These are phyloP conservation scores for Vigna unguiculata DNA, from an alignment of 306 rosid genomes.

Conservation along the genomic window DNA sequence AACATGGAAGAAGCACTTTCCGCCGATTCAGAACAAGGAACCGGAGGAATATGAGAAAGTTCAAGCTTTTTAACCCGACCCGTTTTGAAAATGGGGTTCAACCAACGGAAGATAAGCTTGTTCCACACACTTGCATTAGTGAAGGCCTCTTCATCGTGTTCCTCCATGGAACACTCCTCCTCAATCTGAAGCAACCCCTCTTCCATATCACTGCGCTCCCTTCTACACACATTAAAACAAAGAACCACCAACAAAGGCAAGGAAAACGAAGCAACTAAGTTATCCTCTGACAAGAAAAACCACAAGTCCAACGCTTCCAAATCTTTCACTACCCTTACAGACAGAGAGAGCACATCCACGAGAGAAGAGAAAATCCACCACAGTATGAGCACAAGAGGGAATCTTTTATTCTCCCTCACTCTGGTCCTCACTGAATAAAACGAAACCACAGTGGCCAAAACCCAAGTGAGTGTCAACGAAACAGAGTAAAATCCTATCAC, in stretches of 20 bases:
- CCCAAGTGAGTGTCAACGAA: constrained; percentile 65
- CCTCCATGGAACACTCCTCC: constrained; percentile 15
- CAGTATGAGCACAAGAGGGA: constrained; percentile 64
- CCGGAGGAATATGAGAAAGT: constrained; percentile 63
- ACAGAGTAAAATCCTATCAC: constrained; percentile 40
- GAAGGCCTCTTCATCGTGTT: constrained; percentile 47
- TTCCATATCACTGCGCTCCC: constrained; percentile 50
- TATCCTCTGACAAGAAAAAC: constrained; percentile 56
- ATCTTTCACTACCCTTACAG: constrained; percentile 42
- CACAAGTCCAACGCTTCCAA: constrained; percentile 45
- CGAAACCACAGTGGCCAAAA: constrained; percentile 59
- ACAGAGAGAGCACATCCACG: constrained; percentile 45
- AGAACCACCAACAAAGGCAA: constrained; percentile 60
- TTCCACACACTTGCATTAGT: constrained; percentile 70
- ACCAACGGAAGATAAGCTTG: constrained; percentile 73
- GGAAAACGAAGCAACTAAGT: constrained; percentile 56
- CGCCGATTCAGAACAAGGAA: constrained; percentile 79
- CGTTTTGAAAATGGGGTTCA: constrained; percentile 72
- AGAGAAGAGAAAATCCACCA: constrained; percentile 74
- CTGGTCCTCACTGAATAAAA: constrained; percentile 50
- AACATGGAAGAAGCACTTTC: constrained; percentile 61
- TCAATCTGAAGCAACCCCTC: constrained; percentile 59
- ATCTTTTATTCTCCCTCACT: constrained; percentile 39
- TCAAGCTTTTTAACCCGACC: constrained; percentile 76
- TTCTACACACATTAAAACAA: constrained; percentile 52